Base-by-base conservation (phyloP, 306 rosid species). In the Quercus engelmannii region DNA sequence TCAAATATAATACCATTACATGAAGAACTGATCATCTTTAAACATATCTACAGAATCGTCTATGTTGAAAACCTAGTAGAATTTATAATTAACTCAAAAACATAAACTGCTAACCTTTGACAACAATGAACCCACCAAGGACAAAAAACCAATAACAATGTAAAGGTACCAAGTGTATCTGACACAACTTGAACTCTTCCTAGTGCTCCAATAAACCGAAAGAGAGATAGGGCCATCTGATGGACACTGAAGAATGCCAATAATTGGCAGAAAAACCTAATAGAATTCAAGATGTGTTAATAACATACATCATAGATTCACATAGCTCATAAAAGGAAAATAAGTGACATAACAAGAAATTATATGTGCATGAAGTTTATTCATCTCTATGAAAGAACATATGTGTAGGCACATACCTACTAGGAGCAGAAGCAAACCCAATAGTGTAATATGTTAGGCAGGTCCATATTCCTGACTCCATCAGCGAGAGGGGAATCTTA, bases 81-180 rank as follows among this genome's bases (percentile, higher is more conserved):
- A 57, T 11, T 57, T 74, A 43, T 43, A 6, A 43, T 6, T 7
- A 28, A 63, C 69, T 28, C 2, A 78, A 43, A 26, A 79, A 21
- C 23, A 18, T n/a, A 46, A 19, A 14, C 12, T 46, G 62, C 82
- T 79, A 35, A 93, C 98, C 86, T 88, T 74, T 91, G 82, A 97
- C 86, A 33, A 95, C 87, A 49, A 95, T 75, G 75, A 95, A 95
- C 25, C 98, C 99, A 35, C 98, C 99, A 70, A 95, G 94, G 33
- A 95, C 90, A 63, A 91, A 91, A 91, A 74, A 86, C 85, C 70
- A 93, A 1, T 19, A 93, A 89, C 79, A 95, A 62, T 33, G 93
- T 74, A 46, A 93, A 90, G 76, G 89, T 83, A 31, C 92, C 98
- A 55, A 91, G 79, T 5, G 94, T 87, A 69, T 18, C 88, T 31